Evolutionary conservation across 345 rosid genomes (phyloP).

Genomic region (Lumnitzera racemosa): DNA sequence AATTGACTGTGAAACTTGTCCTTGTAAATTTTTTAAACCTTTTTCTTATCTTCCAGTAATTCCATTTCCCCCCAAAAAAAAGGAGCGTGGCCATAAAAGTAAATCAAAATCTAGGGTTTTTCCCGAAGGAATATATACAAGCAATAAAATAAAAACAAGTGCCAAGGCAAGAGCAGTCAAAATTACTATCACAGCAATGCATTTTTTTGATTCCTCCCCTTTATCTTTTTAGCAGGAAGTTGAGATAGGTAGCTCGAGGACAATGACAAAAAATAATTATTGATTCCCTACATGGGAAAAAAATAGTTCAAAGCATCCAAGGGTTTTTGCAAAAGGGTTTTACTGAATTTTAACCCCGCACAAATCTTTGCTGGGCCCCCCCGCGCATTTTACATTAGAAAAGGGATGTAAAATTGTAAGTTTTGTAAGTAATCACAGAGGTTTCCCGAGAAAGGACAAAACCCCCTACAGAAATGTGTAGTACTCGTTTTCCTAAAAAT

Average conservation of each 20-base stretch:
- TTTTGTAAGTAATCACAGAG: background rate
- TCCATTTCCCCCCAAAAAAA: too few relatives aligned
- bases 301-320: conserved; percentile 34
- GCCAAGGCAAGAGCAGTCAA: background rate
- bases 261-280: background rate
- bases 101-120: too few relatives aligned
- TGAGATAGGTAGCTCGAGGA: background rate
- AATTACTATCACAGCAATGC: background rate
- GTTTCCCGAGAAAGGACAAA: background rate
- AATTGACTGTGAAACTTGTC: too few relatives aligned
- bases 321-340: conserved; percentile 99
- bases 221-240: too few relatives aligned
- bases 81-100: too few relatives aligned
- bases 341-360: conserved; percentile 96
- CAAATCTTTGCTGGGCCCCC: conserved; percentile 96
- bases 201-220: too few relatives aligned
- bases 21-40: too few relatives aligned
- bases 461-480: background rate
- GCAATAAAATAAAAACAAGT: background rate
- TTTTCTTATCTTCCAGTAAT: too few relatives aligned
- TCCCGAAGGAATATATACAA: too few relatives aligned
- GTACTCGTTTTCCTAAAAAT: background rate
- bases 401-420: background rate
- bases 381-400: conserved; percentile 65
- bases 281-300: background rate